Conservation (phyloP, 768 basidiomycete species). For the Rhodotorula paludigena region DNA sequence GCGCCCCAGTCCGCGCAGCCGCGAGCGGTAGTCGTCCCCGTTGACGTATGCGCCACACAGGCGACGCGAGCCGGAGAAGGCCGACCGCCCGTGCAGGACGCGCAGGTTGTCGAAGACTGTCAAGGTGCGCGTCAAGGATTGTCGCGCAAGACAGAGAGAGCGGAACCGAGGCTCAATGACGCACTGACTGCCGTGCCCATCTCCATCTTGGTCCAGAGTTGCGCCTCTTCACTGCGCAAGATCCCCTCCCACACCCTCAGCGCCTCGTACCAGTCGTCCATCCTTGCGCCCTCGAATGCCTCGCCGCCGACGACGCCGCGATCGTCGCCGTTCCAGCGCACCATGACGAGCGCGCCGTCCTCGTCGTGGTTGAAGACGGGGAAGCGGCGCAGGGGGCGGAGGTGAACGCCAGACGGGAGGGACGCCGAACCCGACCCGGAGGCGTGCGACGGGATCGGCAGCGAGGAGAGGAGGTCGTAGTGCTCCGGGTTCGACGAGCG, state of each 20-base stretch:
- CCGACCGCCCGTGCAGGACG: slow-evolving; percentile 88
- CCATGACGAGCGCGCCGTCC: slow-evolving; percentile 63
- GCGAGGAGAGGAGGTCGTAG: slow-evolving; percentile 63
- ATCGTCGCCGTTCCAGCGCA: slow-evolving; percentile 94
- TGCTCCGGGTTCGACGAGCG: slow-evolving; percentile 65
- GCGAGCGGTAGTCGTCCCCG: slow-evolving; percentile 80
- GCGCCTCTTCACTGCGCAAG: slow-evolving; percentile 71
- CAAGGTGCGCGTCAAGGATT: background rate
- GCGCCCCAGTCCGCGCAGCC: slow-evolving; percentile 50
- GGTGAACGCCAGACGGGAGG: slow-evolving; percentile 41
- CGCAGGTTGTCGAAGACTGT: slow-evolving; percentile 87
- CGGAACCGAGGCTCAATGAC: slow-evolving; percentile 43
- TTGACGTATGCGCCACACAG: slow-evolving; percentile 97
- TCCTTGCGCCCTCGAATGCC: slow-evolving; percentile 55
- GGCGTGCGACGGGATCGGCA: slow-evolving; percentile 76
- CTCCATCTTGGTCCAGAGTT: slow-evolving; percentile 84
- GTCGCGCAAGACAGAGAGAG: background rate
- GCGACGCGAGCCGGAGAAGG: slow-evolving; percentile 75
- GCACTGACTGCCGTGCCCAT: slow-evolving; percentile 79
- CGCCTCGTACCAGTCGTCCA: slow-evolving; percentile 84
- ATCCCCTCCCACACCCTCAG: slow-evolving; percentile 70
- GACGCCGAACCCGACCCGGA: slow-evolving; percentile 63
- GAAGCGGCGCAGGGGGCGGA: slow-evolving; percentile 59
- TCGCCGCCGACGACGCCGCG: slow-evolving; percentile 61
- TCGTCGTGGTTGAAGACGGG: slow-evolving; percentile 68